phyloP scores from a whole-genome alignment of 1,139 yeast species.

The Suhomyces taliae region DNA sequence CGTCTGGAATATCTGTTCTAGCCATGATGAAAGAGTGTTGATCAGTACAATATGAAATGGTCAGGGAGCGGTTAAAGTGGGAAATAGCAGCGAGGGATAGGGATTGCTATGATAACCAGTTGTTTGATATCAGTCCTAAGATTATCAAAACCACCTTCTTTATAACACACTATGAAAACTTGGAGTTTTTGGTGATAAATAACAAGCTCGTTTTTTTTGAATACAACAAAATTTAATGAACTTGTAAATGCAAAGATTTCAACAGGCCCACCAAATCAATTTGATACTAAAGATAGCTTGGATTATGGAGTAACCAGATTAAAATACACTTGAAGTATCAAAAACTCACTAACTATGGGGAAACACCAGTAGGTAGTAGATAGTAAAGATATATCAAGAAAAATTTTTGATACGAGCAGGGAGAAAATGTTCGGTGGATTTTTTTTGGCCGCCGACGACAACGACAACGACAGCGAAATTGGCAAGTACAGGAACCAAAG shows the following conservation, averaged over 20 bases:
- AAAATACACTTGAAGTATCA: no score
- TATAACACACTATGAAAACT: neutral
- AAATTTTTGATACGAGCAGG: slow-evolving; percentile 8
- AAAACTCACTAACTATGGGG: no score
- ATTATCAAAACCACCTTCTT: neutral
- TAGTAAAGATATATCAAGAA: neutral
- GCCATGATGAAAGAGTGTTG: slow-evolving; percentile 15
- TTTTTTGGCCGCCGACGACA: slow-evolving; percentile 9
- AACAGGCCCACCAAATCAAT: no score
- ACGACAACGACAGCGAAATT: neutral
- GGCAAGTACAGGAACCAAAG: neutral
- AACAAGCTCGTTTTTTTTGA: neutral
- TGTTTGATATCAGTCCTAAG: neutral
- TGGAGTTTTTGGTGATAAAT: neutral
- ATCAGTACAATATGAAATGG: neutral
- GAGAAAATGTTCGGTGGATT: slow-evolving; percentile 5
- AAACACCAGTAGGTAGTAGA: no score
- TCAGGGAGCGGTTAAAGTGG: neutral
- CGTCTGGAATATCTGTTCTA: slow-evolving; percentile 32
- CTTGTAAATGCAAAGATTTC: no score
- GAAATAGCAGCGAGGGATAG: neutral
- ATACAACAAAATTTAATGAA: no score
- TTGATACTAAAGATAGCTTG: no score
- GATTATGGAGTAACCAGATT: no score
- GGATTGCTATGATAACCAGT: neutral